Evolutionary conservation across 2,329 filamentous ascomycete genomes (phyloP), one percentile per base, ranked within the genome.

Genomic region (Pseudocercospora musae): DNA sequence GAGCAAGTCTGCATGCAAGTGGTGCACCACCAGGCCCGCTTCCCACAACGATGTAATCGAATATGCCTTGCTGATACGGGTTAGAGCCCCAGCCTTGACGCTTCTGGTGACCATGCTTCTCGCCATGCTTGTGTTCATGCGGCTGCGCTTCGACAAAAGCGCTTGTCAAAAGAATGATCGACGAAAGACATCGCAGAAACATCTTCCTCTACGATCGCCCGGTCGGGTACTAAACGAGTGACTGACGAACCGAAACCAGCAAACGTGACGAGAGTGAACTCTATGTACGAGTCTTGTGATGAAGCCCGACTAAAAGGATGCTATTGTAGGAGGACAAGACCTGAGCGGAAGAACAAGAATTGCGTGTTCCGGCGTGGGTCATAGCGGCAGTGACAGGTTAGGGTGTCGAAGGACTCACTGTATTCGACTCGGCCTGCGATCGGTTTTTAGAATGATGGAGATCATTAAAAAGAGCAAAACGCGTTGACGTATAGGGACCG

Each of bases 31-130:
- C 84, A 9, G 84, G 78, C 2, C 85, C 85, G 9, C 83, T 84
- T 9, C 86, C 85, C 40, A 88, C 84, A 8, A 88, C 80, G 29
- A 88, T 78, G 73, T 86, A 88, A 64, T 88, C 86, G 70, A 27
- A 62, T 13, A 59, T 50, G 40, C 60, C 60, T 18, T 58, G 56
- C 56, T 62, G 60, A 11, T 59, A 55, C 4, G 42, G 49, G 13
- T 54, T 50, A 18, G 50, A 33, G 29, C 49, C 27, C 27, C 29
- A 40, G 10, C 50, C 50, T 21, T 62, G 56, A 44, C 60, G 40
- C 57, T 62, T 62, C 2, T 50, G 40, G 31, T 54, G 50, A 33
- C 50, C n/a, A 54, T 37, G 27, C 9, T 54, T 54, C 27, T 62
- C 44, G 4, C 48, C 25, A 25, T 50, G 37, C 13, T 55, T 25